Evolutionary conservation across 805 yeast species (phyloP).

Genomic region (Tetrapisispora arboricola): DNA sequence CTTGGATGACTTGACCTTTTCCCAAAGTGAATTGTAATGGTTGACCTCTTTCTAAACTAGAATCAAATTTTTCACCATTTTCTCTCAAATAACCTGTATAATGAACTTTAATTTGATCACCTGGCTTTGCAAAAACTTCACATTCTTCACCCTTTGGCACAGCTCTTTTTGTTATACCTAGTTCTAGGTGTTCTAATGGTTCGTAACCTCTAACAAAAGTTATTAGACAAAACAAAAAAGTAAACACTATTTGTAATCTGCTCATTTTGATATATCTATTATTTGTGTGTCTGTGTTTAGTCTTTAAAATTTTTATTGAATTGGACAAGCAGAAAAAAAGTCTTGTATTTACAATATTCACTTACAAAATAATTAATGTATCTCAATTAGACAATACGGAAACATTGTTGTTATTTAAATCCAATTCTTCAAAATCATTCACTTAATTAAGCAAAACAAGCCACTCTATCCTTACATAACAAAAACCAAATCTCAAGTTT

Average conservation of each 20-base stretch:
- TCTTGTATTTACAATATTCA: too few relatives aligned
- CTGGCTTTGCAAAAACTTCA: constrained; percentile 43
- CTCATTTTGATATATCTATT: neutral
- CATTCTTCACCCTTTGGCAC: constrained; percentile 42
- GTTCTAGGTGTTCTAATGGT: constrained; percentile 19
- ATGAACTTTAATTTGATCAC: constrained; percentile 67
- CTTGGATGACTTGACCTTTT: constrained; percentile 66
- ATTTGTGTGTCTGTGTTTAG: neutral
- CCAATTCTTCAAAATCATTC: too few relatives aligned
- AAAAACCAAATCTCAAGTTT: too few relatives aligned
- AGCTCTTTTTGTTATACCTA: constrained; percentile 37
- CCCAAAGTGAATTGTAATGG: constrained; percentile 75
- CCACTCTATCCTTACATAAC: too few relatives aligned
- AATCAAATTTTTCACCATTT: constrained; percentile 67
- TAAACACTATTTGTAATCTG: neutral
- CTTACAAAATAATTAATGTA: too few relatives aligned
- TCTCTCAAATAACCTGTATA: constrained; percentile 57
- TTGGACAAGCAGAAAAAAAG: too few relatives aligned
- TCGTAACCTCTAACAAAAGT: neutral
- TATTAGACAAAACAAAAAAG: neutral
- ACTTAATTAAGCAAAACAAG: too few relatives aligned
- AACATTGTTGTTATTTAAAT: too few relatives aligned
- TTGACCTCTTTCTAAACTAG: constrained; percentile 49
- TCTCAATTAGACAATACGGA: too few relatives aligned
- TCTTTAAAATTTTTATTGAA: neutral